Evolutionary conservation across 2,329 filamentous ascomycete species (phyloP), one percentile per base, ranked within the genome.

Genomic region (Dothiorella sarmentorum): DNA sequence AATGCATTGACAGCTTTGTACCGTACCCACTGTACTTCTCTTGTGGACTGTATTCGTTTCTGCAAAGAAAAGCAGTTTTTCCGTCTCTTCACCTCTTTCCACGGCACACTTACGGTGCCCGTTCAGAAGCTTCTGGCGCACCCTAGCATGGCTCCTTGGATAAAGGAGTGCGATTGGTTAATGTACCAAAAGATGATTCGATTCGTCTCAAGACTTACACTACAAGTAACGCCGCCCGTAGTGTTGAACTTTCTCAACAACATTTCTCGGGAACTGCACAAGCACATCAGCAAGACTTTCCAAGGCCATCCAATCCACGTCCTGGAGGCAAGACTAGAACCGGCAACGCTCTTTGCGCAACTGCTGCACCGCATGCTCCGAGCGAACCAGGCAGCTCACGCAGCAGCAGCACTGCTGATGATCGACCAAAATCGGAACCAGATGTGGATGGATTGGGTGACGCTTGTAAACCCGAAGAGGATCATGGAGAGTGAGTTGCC

Each of bases 51-150:
- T 66, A 91, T 99, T 62, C 89, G 94, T 27, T 97, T 90, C 72
- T 97, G 93, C 80, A 95, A 94, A 69, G 91, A 97, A 73, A 96
- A 96, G 76, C 93, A 91, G 6, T 96, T 99, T 72, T 96, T 96
- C 71, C 90, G 95, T 64, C 83, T 97, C 15, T 96, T 95, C 71
- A 92, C 89, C 5, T 94, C 93, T 1, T 97, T 99, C 72, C 91
- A 96, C 68, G 94, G 94, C 58, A 97, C 92, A 2, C 83, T 99
- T 67, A 99, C 94, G 0, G 95, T 97, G 73, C 94, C 94, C 5
- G 93, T 97, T 3, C 91, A 97, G 72, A 97, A 95, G 73, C 78
- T 99, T 2, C 88, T 99, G 67, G 86, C 86, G 13, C 85, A 96
- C 67, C 85, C 88, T 2, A 86, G 86, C 58, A 78, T 97, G 58